phyloP scores from a whole-genome alignment of 768 basidiomycete genomes.

The Leccinum uliginosum region DNA sequence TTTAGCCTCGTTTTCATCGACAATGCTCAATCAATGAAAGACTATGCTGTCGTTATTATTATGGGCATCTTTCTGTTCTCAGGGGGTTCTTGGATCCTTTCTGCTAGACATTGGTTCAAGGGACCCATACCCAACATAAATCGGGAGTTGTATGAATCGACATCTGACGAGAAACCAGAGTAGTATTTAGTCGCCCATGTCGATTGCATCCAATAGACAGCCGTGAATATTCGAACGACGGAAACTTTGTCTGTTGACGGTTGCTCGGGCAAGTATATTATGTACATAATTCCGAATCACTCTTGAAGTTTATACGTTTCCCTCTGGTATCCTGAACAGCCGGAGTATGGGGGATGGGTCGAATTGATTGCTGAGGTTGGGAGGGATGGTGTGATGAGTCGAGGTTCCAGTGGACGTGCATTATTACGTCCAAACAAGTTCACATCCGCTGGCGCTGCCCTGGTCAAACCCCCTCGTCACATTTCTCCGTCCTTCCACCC shows the following conservation, averaged over 20 bases:
- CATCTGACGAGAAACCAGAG: slow-evolving; percentile 1
- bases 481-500: slow-evolving; percentile 3
- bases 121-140: slow-evolving; percentile 32
- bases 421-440: too few relatives aligned
- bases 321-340: neutral
- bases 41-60: slow-evolving; percentile 28
- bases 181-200: neutral
- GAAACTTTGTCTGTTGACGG: neutral
- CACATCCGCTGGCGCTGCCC: slow-evolving; percentile 26
- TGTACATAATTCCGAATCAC: too few relatives aligned
- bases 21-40: neutral
- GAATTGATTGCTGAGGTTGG: neutral
- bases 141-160: neutral
- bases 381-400: slow-evolving; percentile 1
- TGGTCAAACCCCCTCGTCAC: slow-evolving; percentile 13
- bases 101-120: slow-evolving; percentile 33
- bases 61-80: slow-evolving; percentile 30
- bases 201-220: neutral
- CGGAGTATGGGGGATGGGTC: neutral
- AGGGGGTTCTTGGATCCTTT: slow-evolving; percentile 31
- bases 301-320: neutral
- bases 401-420: slow-evolving; percentile 15
- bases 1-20: neutral
- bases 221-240: neutral
- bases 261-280: neutral